phyloP scores from a whole-genome alignment of 2,329 filamentous ascomycete genomes.

The Paecilomyces sp. region DNA sequence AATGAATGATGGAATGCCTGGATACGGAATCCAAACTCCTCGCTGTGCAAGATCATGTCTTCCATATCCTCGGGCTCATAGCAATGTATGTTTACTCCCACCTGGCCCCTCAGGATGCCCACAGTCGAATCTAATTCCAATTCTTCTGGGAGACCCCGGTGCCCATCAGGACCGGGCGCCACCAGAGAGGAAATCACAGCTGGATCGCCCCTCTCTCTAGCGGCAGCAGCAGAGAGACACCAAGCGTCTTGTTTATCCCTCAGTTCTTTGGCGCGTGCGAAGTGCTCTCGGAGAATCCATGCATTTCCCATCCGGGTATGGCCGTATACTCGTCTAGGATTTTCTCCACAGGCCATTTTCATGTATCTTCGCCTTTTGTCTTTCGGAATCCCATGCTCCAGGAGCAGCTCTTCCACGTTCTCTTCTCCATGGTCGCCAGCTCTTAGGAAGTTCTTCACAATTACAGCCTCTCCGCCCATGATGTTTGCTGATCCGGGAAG shows the following conservation, averaged over 20 bases:
- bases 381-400: conserved; percentile 49
- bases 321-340: conserved; percentile 58
- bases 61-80: conserved; percentile 64
- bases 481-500: conserved; percentile 66
- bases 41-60: conserved; percentile 62
- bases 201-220: conserved; percentile 4
- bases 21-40: conserved; percentile 63
- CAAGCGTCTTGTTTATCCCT: conserved; percentile 60
- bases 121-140: conserved; percentile 57
- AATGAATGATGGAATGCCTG: conserved; percentile 65
- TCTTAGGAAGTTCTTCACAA: conserved; percentile 62
- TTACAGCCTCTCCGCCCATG: conserved; percentile 63
- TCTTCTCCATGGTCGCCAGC: conserved; percentile 53
- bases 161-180: conserved; percentile 27
- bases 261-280: conserved; percentile 54
- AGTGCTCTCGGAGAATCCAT: conserved; percentile 61
- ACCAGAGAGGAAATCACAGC: conserved; percentile 4
- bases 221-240: conserved; percentile 50
- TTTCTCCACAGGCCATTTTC: conserved; percentile 72
- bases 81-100: conserved; percentile 64
- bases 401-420: conserved; percentile 55
- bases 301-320: conserved; percentile 60
- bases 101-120: conserved; percentile 59
- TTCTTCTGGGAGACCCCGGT: conserved; percentile 54
- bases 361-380: conserved; percentile 62